Percentiles rank a stretch among this genome's conserved stretches.
These are phyloP conservation scores for Closterium sp. DNA, from an alignment of 139 green algal species.

Conservation along the genomic window DNA sequence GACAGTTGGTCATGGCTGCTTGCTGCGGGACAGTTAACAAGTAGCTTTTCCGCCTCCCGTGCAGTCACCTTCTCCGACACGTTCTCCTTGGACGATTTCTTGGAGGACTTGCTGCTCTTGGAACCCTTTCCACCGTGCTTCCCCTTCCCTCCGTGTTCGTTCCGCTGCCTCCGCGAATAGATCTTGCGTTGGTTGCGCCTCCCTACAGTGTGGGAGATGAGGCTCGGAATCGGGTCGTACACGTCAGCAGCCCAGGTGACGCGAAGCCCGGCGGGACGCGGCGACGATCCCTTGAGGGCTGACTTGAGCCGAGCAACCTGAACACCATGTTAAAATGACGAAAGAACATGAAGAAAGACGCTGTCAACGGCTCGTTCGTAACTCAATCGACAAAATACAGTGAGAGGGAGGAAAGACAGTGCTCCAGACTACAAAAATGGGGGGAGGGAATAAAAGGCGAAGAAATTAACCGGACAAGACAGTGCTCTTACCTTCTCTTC, in stretches of 20 bases:
- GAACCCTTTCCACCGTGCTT: not conserved
- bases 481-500: too few species aligned
- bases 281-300: not conserved
- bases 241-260: constrained; percentile 20
- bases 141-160: not conserved
- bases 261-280: constrained; percentile 13
- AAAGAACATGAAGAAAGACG: too few species aligned
- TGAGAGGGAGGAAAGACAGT: too few species aligned
- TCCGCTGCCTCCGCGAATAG: not conserved
- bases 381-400: too few species aligned
- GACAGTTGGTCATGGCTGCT: not conserved
- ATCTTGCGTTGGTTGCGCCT: not conserved
- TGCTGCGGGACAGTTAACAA: not conserved
- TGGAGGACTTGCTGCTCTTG: not conserved
- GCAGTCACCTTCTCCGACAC: not conserved
- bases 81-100: not conserved
- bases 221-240: constrained; percentile 12
- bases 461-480: too few species aligned
- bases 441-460: too few species aligned
- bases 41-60: not conserved
- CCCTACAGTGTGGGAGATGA: constrained; percentile 22
- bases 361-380: too few species aligned
- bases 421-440: too few species aligned
- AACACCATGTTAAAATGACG: too few species aligned
- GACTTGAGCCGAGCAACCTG: not conserved